These are phyloP conservation scores for Sanghuangporus sanghuang DNA, from an alignment of 1,284 basidiomycete species.

Conservation along the genomic window DNA sequence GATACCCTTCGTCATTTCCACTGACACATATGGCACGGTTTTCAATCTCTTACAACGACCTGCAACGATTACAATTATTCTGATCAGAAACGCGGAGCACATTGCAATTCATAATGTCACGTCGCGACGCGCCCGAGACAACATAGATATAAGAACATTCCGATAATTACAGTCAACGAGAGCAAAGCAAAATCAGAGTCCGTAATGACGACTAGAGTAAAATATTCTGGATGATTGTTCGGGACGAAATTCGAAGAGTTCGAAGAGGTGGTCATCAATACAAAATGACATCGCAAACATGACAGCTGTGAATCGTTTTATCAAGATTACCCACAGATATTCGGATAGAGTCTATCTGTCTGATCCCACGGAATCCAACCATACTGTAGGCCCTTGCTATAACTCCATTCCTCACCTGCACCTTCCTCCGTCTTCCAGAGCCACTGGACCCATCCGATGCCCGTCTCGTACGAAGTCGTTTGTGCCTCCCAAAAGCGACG, in stretches of 20 bases:
- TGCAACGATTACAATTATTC: background rate
- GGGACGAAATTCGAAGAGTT: no score
- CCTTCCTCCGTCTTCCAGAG: conserved; percentile 54
- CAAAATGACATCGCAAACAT: background rate
- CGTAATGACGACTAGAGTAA: no score
- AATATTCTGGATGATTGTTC: no score
- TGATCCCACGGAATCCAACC: conserved; percentile 82
- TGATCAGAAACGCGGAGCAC: background rate
- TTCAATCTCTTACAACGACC: no score
- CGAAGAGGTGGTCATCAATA: background rate
- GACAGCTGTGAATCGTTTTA: no score
- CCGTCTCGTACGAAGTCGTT: conserved; percentile 47
- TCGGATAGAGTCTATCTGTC: conserved; percentile 41
- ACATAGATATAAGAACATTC: background rate
- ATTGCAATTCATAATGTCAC: background rate
- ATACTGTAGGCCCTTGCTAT: conserved; percentile 67
- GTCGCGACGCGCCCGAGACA: background rate
- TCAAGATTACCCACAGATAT: conserved; percentile 36
- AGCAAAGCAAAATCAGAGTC: background rate
- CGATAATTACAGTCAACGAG: background rate
- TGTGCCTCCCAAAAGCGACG: conserved; percentile 85
- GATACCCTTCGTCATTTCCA: background rate
- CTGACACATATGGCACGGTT: background rate
- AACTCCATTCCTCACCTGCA: conserved; percentile 71
- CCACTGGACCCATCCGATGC: conserved; percentile 70